Evolutionary conservation across 257 asterid genomes (phyloP), one percentile per base, ranked within the genome.

Genomic region (Misopates orontium): DNA sequence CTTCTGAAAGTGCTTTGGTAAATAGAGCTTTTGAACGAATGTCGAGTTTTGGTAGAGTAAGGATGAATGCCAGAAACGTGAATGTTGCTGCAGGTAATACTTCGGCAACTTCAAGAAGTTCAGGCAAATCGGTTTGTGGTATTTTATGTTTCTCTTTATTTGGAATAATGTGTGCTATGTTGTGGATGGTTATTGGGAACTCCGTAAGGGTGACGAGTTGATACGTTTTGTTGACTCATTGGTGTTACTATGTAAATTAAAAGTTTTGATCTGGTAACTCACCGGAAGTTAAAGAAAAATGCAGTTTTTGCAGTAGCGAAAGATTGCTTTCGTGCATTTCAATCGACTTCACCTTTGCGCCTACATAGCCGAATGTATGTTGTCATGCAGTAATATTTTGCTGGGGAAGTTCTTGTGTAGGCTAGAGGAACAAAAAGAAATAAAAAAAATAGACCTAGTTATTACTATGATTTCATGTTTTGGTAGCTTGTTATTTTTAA

Each of bases 1-100:
- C 99, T 78, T 80, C 99, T 58, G 99, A 94, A 72, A 84, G 53
- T 67, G 91, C 91, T 70, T 73, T 86, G 73, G 97, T 90, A 56
- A 90, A 82, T 69, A 82, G 80, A 76, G 90, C 97, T 40, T 79
- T 94, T 24, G 96, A 77, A 64, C 84, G 96, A 39, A 80, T 94
- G 88, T 85, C 99, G 82, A 94, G 97, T 88, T 90, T 94, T 70
- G 57, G 95, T 78, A 86, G 93, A 77, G 56, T 90, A 73, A 85
- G 85, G 76, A 44, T 83, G 69, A 75, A 74, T 64, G 75, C 82
- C 60, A 71, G 68, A 64, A 88, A 76, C 70, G 62, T 49, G 77
- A 85, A 80, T 76, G 74, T 75, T 82, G 83, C 80, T 50, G 75
- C 95, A 71, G 87, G 81, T 69, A 77, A 71, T 75, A 62, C 84